Base-by-base conservation (phyloP, 2,329 filamentous ascomycete genomes). In the Talaromyces sp. region DNA sequence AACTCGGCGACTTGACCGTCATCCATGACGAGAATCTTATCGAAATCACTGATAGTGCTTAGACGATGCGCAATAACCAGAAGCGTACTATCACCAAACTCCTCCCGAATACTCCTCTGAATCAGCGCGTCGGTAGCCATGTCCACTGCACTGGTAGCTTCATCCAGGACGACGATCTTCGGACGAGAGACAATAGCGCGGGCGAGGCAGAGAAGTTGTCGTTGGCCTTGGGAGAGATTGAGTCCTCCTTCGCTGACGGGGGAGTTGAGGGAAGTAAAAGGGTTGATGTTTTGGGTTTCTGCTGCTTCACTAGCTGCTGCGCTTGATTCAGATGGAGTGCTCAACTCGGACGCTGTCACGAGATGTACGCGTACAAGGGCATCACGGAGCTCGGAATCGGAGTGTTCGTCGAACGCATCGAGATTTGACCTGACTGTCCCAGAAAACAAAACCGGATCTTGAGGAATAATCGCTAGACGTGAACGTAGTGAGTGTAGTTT, bases 371-470 rank as follows among this genome's bases (percentile, higher is more conserved):
- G 83, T 40, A 81, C 77, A 0, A 94, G 78, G 0, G 85, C 87
- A 64, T 90, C 87, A 37, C 81, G 80, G 3, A 94, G 81, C 65
- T 89, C 86, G 0, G 75, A 77, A 62, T 93, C 89, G 1, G 78
- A 81, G 66, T 89, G 84, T 60, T 88, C 78, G 56, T 87, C 79
- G 65, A 92, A 91, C 0, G 89, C 86, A 67, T 94, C 89, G 4
- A 94, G 79, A 66, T 93, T 93, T 43, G 81, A 84, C 41, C 89
- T 81, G 19, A 94, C 77, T 0, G 89, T 91, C 21, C 90, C 89
- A 0, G 86, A 89, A 74, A 94, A 93, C 6, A 94, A 79, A 1
- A 92, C 88, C 0, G 89, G 89, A 63, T 93, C 89, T 73, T 91
- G 88, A 1, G 89, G 89, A 56, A 94, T 93, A 63, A 94, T 92